Percentiles rank a stretch among this genome's conserved stretches.
These are phyloP conservation scores for Metarhizium rileyi DNA, from an alignment of 2,329 filamentous ascomycete genomes.

Conservation along the genomic window DNA sequence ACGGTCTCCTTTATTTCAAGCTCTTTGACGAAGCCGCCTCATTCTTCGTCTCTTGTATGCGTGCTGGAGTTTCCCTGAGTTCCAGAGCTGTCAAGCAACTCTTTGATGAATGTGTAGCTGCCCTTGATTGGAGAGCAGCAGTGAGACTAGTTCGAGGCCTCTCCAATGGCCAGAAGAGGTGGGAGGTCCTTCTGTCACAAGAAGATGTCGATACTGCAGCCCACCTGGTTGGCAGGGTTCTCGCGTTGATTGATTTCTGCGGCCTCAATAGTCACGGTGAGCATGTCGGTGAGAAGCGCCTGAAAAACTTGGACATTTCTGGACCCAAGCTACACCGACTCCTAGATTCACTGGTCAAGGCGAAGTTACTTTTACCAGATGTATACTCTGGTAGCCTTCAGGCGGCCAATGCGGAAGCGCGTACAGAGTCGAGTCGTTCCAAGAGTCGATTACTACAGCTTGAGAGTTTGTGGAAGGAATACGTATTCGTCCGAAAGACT, in stretches of 20 bases:
- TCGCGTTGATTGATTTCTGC: conserved; percentile 27
- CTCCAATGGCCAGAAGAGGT: conserved; percentile 15
- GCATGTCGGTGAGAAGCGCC: conserved; percentile 6
- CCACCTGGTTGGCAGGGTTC: conserved; percentile 22
- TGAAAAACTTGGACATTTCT: conserved; percentile 20
- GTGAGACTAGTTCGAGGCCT: conserved; percentile 22
- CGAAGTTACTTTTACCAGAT: conserved; percentile 6
- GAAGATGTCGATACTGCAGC: conserved; percentile 11
- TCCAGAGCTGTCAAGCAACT: conserved; percentile 24
- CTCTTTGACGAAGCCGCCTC: conserved; percentile 33
- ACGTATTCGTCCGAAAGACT: conserved; percentile 17
- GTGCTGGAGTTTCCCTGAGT: conserved; percentile 23
- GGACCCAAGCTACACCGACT: conserved; percentile 12
- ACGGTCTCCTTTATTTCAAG: conserved; percentile 38
- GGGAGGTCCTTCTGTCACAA: conserved; percentile 16
- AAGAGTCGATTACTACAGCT: conserved; percentile 22
- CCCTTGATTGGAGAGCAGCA: conserved; percentile 30
- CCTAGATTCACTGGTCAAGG: conserved; percentile 13
- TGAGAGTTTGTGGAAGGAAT: conserved; percentile 25
- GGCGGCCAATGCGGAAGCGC: background rate
- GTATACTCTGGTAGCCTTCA: background rate
- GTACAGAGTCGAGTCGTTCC: conserved; percentile 2
- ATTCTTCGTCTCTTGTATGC: conserved; percentile 31
- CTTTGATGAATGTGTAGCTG: conserved; percentile 31
- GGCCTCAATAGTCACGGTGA: conserved; percentile 15